Evolutionary conservation across 495 filamentous ascomycete species (phyloP).

Genomic region (Talaromyces thailandensis): DNA sequence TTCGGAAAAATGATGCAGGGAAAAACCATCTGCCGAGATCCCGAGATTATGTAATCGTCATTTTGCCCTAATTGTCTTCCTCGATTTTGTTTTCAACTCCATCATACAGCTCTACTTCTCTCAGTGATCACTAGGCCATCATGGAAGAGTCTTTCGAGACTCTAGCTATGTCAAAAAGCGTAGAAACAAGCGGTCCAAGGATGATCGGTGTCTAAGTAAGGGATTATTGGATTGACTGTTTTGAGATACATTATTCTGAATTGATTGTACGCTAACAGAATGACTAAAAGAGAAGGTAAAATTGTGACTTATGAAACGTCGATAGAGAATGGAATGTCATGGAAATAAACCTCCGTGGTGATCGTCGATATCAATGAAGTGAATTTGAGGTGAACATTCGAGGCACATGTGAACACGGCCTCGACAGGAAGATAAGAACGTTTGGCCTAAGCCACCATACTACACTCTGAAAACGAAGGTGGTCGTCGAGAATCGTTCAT

Average conservation of each 20-base stretch:
- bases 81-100: neutral
- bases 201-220: neutral
- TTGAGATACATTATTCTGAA: neutral
- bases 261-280: neutral
- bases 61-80: neutral
- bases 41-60: neutral
- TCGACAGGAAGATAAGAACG: neutral
- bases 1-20: slow-evolving; percentile 6
- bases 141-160: neutral
- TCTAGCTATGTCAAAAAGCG: neutral
- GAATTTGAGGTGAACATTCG: neutral
- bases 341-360: neutral
- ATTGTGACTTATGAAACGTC: neutral
- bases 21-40: slow-evolving; percentile 12
- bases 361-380: neutral
- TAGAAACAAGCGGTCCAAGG: neutral
- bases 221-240: neutral
- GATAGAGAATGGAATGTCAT: neutral
- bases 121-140: neutral
- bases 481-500: slow-evolving; percentile 20
- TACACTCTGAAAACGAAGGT: neutral
- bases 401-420: neutral
- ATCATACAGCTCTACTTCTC: neutral
- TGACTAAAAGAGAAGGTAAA: neutral
- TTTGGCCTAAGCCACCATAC: neutral